phyloP scores from a whole-genome alignment of 2,329 filamentous ascomycete species.

The Xylaria multiplex region DNA sequence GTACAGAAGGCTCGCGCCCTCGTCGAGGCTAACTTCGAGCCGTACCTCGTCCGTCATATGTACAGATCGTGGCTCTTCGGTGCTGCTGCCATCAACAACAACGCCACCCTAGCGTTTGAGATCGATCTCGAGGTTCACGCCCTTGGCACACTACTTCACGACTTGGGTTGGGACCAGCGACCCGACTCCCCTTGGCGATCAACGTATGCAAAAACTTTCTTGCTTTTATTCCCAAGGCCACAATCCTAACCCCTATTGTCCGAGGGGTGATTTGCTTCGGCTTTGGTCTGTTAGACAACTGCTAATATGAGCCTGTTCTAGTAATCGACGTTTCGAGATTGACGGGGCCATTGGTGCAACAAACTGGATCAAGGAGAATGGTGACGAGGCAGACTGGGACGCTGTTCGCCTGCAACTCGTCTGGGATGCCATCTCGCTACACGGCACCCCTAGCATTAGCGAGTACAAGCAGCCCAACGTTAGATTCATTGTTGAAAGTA shows the following conservation, averaged over 20 bases:
- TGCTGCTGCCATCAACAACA: constrained; percentile 36
- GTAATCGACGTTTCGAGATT: constrained; percentile 43
- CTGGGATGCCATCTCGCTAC: constrained; percentile 42
- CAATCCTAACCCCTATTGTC: neutral
- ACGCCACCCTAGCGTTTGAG: constrained; percentile 36
- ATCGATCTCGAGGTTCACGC: constrained; percentile 42
- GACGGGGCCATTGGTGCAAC: constrained; percentile 41
- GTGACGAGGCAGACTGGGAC: constrained; percentile 34
- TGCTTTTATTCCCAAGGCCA: neutral
- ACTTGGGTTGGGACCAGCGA: constrained; percentile 41
- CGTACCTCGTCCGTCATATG: constrained; percentile 30
- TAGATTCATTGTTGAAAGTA: constrained; percentile 34
- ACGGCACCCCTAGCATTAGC: constrained; percentile 39
- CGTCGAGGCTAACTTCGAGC: constrained; percentile 34
- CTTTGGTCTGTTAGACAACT: neutral
- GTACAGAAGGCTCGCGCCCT: constrained; percentile 35
- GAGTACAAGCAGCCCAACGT: constrained; percentile 41
- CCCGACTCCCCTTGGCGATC: constrained; percentile 30
- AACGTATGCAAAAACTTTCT: neutral
- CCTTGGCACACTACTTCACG: constrained; percentile 39
- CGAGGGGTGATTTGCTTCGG: too few relatives aligned
- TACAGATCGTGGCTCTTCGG: constrained; percentile 41
- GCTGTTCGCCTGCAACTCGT: constrained; percentile 39
- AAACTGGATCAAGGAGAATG: constrained; percentile 36
- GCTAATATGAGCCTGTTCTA: neutral